A percentile compares a stretch with the other conserved stretches of the same genome.
These are phyloP conservation scores for Penicillium bialowiezense DNA, from an alignment of 495 filamentous ascomycete species.

Conservation along the genomic window DNA sequence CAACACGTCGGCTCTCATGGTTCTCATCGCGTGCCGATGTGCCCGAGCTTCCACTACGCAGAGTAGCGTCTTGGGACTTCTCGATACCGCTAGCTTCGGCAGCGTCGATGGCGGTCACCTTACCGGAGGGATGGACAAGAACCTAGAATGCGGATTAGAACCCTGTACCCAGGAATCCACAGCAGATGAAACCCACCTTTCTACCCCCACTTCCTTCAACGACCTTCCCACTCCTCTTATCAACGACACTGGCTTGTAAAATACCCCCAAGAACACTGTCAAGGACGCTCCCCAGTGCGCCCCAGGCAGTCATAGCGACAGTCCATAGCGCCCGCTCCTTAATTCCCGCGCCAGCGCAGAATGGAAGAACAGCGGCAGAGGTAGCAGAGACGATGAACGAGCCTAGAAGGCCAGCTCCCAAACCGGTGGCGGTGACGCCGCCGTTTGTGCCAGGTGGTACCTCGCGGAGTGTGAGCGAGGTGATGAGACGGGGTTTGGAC, in stretches of 20 bases:
- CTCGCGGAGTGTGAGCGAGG: constrained; percentile 65
- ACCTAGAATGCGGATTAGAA: constrained; percentile 26
- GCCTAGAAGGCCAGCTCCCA: constrained; percentile 71
- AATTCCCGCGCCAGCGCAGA: constrained; percentile 55
- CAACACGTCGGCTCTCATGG: constrained; percentile 67
- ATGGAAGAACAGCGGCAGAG: constrained; percentile 64
- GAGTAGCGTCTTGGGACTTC: constrained; percentile 21
- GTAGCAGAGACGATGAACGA: constrained; percentile 68
- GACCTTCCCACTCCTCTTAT: constrained; percentile 77
- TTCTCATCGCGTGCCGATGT: constrained; percentile 28
- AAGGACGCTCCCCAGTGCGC: constrained; percentile 72
- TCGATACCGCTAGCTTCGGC: constrained; percentile 10
- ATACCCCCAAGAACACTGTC: constrained; percentile 85
- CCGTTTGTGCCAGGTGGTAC: constrained; percentile 94
- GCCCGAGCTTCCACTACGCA: constrained; percentile 21
- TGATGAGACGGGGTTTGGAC: constrained; percentile 77
- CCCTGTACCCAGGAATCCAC: neutral
- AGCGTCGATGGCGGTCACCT: neutral
- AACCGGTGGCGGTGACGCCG: constrained; percentile 72
- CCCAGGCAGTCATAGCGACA: constrained; percentile 63
- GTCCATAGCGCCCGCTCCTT: constrained; percentile 54
- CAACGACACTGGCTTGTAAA: constrained; percentile 83
- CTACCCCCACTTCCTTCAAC: constrained; percentile 83
- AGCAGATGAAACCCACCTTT: constrained; percentile 52
- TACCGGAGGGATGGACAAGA: constrained; percentile 34